Evolutionary conservation across 2,329 filamentous ascomycete species (phyloP), one percentile per base, ranked within the genome.

Genomic region (Trichophyton mentagrophytes): DNA sequence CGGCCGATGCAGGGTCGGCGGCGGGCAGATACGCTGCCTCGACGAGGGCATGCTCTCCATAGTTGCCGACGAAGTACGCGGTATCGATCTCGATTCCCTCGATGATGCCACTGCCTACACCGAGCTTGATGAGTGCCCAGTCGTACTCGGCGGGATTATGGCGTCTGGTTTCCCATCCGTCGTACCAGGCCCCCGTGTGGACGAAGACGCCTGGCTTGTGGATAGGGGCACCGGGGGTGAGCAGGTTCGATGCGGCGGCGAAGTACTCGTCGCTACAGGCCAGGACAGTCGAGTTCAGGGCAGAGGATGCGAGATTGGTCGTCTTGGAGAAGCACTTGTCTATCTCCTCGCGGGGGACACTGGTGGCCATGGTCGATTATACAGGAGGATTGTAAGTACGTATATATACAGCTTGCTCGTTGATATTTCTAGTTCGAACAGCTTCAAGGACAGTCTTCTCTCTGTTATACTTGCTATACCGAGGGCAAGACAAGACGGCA

Each of bases 131-230:
- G 5, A 85, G 77, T 0, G 81, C 82, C 80, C 80, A 85, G 70
- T 85, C 82, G 64, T 78, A 82, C 9, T 78, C 76, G 44, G 77
- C 76, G 0, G 76, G 71, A 67, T 85, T 85, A 72, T 85, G 82
- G 27, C 82, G 76, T 4, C 82, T 75, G 3, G 82, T 85, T 65
- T 85, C 82, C 82, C 82, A 85, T 17, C 82, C 82, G 68, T 85
- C 82, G 68, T 84, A 85, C 82, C 82, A 85, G 56, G 81, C 82
- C 61, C 82, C 82, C 3, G 81, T 78, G 68, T 82, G 79, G 46
- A 80, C 77, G 71, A 83, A 85, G 66, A 82, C 77, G 58, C 82
- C 82, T 0, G 80, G 78, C 61, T 79, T 80, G 64, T 78, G 79
- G 65, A 85, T 73, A 2, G 82, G 79, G 1, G 80, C 72, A 0